Conservation (phyloP, 306 rosid species). For the Potentilla sterilis region DNA sequence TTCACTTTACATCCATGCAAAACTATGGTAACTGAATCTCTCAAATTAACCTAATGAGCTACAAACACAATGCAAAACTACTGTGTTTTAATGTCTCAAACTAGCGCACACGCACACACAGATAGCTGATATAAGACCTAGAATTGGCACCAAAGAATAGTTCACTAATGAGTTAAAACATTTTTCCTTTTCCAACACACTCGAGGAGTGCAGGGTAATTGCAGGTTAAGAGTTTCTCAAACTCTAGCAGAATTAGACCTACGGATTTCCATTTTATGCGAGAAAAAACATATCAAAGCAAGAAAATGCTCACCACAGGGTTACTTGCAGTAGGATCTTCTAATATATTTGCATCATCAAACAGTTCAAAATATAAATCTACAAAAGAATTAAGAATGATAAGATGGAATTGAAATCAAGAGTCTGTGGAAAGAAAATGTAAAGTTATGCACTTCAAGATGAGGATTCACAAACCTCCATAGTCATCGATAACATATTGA, state of each 20-base stretch:
- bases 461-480: slow-evolving; percentile 23
- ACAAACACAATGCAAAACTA: neutral
- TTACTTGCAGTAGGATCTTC: slow-evolving; percentile 66
- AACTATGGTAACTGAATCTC: neutral
- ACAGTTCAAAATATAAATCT: slow-evolving; percentile 75
- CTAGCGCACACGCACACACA: neutral
- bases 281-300: slow-evolving; percentile 6
- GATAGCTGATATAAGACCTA: neutral
- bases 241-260: neutral
- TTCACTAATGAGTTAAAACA: neutral
- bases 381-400: slow-evolving; percentile 20
- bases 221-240: neutral
- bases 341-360: slow-evolving; percentile 74
- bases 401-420: neutral
- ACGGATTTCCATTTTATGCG: neutral
- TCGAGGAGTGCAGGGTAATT: neutral
- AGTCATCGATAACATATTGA: slow-evolving; percentile 18
- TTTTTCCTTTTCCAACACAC: neutral
- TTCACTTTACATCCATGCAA: neutral
- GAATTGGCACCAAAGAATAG: neutral
- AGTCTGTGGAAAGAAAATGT: neutral
- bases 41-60: neutral
- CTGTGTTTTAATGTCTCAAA: neutral
- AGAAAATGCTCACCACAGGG: slow-evolving; percentile 75
- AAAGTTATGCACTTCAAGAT: slow-evolving; percentile 22